Base-by-base conservation (phyloP, 2,329 filamentous ascomycete species). In the Penicillium sp. region DNA sequence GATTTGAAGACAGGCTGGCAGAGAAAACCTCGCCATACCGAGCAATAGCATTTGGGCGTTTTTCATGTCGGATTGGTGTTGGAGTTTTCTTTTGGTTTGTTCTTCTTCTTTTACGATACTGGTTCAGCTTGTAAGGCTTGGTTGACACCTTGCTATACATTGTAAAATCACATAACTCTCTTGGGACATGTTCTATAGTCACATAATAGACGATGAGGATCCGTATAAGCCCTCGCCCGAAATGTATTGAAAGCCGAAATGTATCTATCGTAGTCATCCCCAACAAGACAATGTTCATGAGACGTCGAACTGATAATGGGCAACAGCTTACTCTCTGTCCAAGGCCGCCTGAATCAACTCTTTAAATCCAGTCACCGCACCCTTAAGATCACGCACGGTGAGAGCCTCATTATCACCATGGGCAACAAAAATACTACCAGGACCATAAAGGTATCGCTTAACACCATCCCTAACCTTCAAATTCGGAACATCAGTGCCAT, bases 401-500 rank as follows among this genome's bases (percentile, higher is more conserved):
- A 63, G 52, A 34, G 54, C 61, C 51, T 63, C 61, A 27, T 63
- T 51, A 47, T 63, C 61, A 47, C 61, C 61, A 45, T 63, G 61
- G 4, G 61, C 60, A 42, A 63, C 61, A 45, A 63, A 63, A 26
- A 63, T 63, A 34, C 54, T 63, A 8, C 61, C 61, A 30, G 61
- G 61, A 2, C 61, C 61, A 54, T 85, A 86, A n/a, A 86, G 66
- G 69, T 85, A 86, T 51, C 78, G 75, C 71, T 81, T 75, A 4
- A 76, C 74, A 10, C 51, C 40, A 46, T 56, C 20, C 37, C 51
- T 79, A 9, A 90, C 85, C 26, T 83, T 73, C 37, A 96, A 72
- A 62, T 91, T 86, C 1, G 91, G 89, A 18, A 97, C 86, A 71
- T 97, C 93, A 1, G 94, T 97, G 9, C 92, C 93, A 66, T 97